These are phyloP conservation scores for Choiromyces venosus DNA, from an alignment of 495 filamentous ascomycete genomes.

Conservation along the genomic window DNA sequence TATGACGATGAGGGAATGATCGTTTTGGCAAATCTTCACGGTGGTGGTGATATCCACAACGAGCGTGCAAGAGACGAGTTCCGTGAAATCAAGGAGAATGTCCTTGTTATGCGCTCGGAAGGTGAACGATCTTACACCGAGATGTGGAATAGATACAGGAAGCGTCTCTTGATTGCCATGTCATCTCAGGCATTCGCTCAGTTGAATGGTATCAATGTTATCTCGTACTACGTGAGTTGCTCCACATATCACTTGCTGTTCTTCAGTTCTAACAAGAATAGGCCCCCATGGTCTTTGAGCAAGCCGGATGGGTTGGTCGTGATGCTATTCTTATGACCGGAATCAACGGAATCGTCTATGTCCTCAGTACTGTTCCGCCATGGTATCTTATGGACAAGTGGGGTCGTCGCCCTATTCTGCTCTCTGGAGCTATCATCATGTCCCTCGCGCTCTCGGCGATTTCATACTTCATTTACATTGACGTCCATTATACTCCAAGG, in stretches of 20 bases:
- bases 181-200: slow-evolving; percentile 93
- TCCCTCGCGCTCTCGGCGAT: slow-evolving; percentile 81
- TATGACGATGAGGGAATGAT: slow-evolving; percentile 97
- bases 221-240: slow-evolving; percentile 73
- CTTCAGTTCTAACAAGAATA: slow-evolving; percentile 7
- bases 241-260: background rate
- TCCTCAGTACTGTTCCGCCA: slow-evolving; percentile 84
- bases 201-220: slow-evolving; percentile 98
- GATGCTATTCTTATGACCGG: slow-evolving; percentile 95
- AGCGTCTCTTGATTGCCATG: slow-evolving; percentile 97
- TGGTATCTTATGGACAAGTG: slow-evolving; percentile 96
- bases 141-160: slow-evolving; percentile 91
- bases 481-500: slow-evolving; percentile 66
- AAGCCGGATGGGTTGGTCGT: slow-evolving; percentile 86
- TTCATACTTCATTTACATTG: slow-evolving; percentile 91
- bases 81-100: slow-evolving; percentile 97
- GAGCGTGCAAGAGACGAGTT: slow-evolving; percentile 87
- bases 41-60: slow-evolving; percentile 89
- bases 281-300: slow-evolving; percentile 91
- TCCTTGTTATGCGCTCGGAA: slow-evolving; percentile 85
- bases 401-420: slow-evolving; percentile 82
- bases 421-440: slow-evolving; percentile 90
- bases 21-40: slow-evolving; percentile 95
- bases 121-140: slow-evolving; percentile 86
- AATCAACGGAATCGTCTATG: slow-evolving; percentile 87